Conservation (phyloP, 2,329 filamentous ascomycete genomes). For the Rutstroemia sydowiana region DNA sequence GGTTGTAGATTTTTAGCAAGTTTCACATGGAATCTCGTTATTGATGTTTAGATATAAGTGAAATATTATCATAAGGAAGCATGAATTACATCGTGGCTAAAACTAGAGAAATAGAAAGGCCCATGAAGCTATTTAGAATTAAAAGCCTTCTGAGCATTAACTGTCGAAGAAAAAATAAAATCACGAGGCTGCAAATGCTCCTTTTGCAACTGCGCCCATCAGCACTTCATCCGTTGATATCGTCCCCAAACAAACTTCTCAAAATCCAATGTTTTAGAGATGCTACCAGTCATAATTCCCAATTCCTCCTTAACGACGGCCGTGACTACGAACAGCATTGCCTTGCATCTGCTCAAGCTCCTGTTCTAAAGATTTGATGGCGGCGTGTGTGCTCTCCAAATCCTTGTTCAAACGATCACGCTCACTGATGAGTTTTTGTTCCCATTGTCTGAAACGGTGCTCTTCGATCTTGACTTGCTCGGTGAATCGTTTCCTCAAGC, state of each 20-base stretch:
- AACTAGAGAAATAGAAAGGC: conserved; percentile 25
- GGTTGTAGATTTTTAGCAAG: background rate
- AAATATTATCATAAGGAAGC: conserved; percentile 17
- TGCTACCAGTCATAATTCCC: background rate
- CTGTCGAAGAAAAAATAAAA: conserved; percentile 18
- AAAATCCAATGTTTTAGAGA: conserved; percentile 8
- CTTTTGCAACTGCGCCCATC: background rate
- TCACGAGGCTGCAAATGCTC: conserved; percentile 10
- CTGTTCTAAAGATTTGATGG: conserved; percentile 82
- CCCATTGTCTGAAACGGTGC: conserved; percentile 98
- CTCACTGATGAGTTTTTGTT: conserved; percentile 99
- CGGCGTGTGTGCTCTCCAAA: conserved; percentile 92
- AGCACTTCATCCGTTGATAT: conserved; percentile 11
- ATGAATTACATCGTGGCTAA: conserved; percentile 32
- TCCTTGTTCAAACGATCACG: conserved; percentile 99
- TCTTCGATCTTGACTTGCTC: conserved; percentile 99
- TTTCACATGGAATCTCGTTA: background rate
- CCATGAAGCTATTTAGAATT: conserved; percentile 13
- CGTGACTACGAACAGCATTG: conserved; percentile 77
- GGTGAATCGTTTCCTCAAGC: conserved; percentile 95
- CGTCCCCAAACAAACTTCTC: background rate
- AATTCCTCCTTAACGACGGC: conserved; percentile 63
- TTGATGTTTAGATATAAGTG: background rate
- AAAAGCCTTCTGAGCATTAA: conserved; percentile 14
- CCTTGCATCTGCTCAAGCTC: conserved; percentile 94